phyloP scores from a whole-genome alignment of 1,284 basidiomycete species.

The Ceratobasidium theobromae region DNA sequence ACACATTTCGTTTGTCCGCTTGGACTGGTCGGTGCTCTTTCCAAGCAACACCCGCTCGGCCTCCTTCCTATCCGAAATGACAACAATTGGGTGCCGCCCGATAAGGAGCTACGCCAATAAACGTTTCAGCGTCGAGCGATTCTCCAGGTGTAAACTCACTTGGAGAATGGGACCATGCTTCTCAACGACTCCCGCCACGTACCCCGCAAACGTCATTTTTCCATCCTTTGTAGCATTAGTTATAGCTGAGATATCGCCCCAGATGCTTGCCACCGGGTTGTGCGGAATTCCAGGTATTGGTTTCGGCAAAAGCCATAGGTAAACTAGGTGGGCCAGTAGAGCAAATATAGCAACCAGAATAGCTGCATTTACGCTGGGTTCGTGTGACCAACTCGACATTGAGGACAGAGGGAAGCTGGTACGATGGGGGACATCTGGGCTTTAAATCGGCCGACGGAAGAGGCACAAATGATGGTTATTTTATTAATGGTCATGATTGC shows the following conservation, averaged over 20 bases:
- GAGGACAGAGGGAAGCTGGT: neutral
- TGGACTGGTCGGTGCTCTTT: conserved; percentile 5
- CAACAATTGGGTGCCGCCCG: conserved; percentile 6
- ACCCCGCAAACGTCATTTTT: conserved; percentile 17
- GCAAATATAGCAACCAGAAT: neutral
- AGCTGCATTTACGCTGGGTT: neutral
- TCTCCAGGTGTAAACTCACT: neutral
- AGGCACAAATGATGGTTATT: too few relatives aligned
- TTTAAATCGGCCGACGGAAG: too few relatives aligned
- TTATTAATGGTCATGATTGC: too few relatives aligned
- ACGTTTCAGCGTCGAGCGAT: neutral
- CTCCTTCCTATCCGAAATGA: conserved; percentile 16
- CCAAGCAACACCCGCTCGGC: neutral
- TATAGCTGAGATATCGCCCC: conserved; percentile 11
- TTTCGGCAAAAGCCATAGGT: conserved; percentile 4
- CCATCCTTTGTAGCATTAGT: neutral
- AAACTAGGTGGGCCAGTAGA: neutral
- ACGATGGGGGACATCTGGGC: neutral
- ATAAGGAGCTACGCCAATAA: conserved; percentile 6
- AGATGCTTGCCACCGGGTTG: conserved; percentile 2
- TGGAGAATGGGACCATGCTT: conserved; percentile 12
- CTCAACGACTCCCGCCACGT: neutral
- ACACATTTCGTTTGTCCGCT: conserved; percentile 9
- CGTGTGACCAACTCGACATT: neutral
- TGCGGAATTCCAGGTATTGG: conserved; percentile 10